These are phyloP conservation scores for Stagonosporopsis rhizophila DNA, from an alignment of 2,329 filamentous ascomycete genomes.

Conservation along the genomic window DNA sequence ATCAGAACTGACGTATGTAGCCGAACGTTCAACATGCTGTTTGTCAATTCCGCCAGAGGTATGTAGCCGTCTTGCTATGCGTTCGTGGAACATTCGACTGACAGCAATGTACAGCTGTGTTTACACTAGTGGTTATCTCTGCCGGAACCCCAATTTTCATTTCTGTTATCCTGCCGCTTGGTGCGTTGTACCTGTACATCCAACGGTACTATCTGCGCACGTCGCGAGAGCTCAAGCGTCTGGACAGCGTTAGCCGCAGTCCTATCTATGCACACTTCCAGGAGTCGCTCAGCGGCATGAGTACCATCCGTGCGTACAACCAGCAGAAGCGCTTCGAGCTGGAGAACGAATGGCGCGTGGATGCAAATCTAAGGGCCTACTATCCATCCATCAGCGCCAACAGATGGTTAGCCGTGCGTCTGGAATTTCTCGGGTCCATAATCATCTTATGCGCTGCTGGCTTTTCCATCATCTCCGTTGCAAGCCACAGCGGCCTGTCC, in stretches of 20 bases:
- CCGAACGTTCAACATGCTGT: constrained; percentile 93
- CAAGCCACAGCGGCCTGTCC: constrained; percentile 67
- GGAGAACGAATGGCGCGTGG: constrained; percentile 97
- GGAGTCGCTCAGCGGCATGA: constrained; percentile 91
- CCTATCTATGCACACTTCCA: constrained; percentile 99
- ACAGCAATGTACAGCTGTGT: constrained; percentile 58
- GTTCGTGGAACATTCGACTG: constrained; percentile 30
- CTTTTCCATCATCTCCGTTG: constrained; percentile 81
- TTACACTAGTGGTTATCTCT: constrained; percentile 87
- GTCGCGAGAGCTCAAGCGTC: constrained; percentile 92
- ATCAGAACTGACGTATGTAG: constrained; percentile 33
- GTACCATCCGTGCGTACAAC: constrained; percentile 92
- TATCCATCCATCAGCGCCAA: constrained; percentile 92
- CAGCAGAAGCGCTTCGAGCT: constrained; percentile 86
- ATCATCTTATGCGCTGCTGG: constrained; percentile 89
- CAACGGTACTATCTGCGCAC: constrained; percentile 97
- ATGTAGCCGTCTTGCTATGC: constrained; percentile 30
- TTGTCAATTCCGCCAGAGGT: constrained; percentile 59
- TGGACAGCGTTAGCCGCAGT: constrained; percentile 93
- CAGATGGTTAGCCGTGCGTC: constrained; percentile 90
- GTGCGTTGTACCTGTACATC: constrained; percentile 85
- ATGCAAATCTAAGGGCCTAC: constrained; percentile 91
- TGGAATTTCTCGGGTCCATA: constrained; percentile 93
- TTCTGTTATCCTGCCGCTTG: constrained; percentile 79
- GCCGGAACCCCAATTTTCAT: constrained; percentile 81